Percentiles rank a stretch among this genome's conserved stretches.
Conservation (phyloP, 129 eudicot genomes). For the Scalesia atractyloides region DNA sequence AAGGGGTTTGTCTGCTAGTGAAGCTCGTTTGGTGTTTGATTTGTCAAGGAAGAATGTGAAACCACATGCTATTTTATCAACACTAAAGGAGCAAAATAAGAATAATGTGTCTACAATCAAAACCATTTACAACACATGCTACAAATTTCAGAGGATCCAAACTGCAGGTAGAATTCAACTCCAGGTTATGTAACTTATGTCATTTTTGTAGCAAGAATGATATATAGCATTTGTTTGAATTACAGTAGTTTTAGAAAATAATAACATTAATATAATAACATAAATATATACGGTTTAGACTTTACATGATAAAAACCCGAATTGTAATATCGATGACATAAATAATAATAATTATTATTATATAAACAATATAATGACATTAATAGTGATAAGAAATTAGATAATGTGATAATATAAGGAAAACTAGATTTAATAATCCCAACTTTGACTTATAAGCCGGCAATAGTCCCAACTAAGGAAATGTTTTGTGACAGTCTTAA, state of each 20-base stretch:
- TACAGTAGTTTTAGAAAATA: background rate
- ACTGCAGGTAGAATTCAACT: constrained; percentile 14
- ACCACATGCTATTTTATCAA: constrained; percentile 17
- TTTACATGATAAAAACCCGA: background rate
- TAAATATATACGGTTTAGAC: background rate
- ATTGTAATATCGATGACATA: background rate
- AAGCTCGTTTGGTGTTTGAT: constrained; percentile 25
- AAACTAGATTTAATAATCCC: too few relatives aligned
- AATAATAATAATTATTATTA: background rate
- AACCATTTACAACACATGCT: constrained; percentile 14
- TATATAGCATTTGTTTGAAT: background rate
- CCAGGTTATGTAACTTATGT: background rate
- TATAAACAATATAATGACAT: background rate
- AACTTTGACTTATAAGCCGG: too few relatives aligned
- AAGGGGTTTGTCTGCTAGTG: constrained; percentile 17
- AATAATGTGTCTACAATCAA: constrained; percentile 19
- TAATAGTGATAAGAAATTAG: background rate
- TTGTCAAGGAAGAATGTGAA: constrained; percentile 26
- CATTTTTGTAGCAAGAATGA: background rate
- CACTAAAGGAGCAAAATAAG: constrained; percentile 7
- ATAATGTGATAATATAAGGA: too few relatives aligned
- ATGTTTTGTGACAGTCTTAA: too few relatives aligned
- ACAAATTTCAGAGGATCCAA: constrained; percentile 2
- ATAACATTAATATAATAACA: background rate
- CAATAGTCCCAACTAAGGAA: too few relatives aligned